These are phyloP conservation scores for Tetrapyrgos nigripes DNA, from an alignment of 1,284 basidiomycete species.

Conservation along the genomic window DNA sequence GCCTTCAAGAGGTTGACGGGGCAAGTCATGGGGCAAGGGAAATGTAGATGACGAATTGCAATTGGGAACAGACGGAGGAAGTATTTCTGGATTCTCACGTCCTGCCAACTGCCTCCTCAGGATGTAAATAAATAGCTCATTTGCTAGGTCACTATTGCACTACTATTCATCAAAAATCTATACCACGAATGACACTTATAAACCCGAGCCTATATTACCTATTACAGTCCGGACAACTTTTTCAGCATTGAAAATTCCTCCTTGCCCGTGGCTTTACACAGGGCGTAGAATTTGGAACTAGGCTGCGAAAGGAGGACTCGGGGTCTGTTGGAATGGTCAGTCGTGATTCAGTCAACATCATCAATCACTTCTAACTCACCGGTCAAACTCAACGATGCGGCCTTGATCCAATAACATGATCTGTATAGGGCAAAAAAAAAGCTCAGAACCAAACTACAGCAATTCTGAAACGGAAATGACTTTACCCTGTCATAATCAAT, in stretches of 20 bases:
- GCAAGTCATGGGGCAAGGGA: background rate
- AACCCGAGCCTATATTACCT: no score
- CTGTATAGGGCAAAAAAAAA: slow-evolving; percentile 37
- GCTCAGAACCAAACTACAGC: background rate
- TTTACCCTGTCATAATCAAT: slow-evolving; percentile 71
- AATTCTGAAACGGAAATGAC: slow-evolving; percentile 1
- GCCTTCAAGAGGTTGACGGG: background rate
- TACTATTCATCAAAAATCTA: no score
- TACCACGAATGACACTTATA: no score
- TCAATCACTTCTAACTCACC: slow-evolving; percentile 36
- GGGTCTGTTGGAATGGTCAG: slow-evolving; percentile 51
- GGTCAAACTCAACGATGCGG: slow-evolving; percentile 82
- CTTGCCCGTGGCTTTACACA: slow-evolving; percentile 86
- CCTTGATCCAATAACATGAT: slow-evolving; percentile 91
- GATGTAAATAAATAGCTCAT: no score
- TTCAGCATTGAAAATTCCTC: slow-evolving; percentile 80
- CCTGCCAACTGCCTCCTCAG: background rate
- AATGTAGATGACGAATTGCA: no score
- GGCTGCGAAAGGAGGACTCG: slow-evolving; percentile 68
- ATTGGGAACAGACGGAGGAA: no score
- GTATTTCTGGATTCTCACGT: no score
- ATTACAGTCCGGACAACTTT: slow-evolving; percentile 62
- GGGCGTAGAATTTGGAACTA: slow-evolving; percentile 72
- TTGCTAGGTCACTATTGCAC: no score
- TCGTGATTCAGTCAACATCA: background rate